phyloP scores from a whole-genome alignment of 2,329 filamentous ascomycete genomes.

The Aureobasidium sp. region DNA sequence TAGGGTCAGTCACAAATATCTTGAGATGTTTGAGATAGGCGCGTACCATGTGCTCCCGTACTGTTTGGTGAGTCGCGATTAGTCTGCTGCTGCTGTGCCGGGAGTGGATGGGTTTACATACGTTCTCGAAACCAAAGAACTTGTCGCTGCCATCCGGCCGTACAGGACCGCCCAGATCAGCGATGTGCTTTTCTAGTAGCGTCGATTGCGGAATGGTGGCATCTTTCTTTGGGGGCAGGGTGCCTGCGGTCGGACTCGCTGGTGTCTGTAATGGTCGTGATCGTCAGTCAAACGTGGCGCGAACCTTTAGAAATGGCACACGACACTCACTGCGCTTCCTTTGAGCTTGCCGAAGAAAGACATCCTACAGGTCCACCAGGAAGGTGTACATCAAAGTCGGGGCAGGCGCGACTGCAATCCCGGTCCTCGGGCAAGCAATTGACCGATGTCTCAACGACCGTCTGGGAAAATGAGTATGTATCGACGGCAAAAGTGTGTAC shows the following conservation, averaged over 20 bases:
- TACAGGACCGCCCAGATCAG: conserved; percentile 71
- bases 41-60: conserved; percentile 95
- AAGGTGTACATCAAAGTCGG: conserved; percentile 9
- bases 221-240: conserved; percentile 50
- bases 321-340: conserved; percentile 35
- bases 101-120: conserved; percentile 41
- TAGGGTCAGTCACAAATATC: neutral
- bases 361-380: conserved; percentile 36
- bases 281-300: conserved; percentile 11
- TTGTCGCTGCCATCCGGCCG: conserved; percentile 89
- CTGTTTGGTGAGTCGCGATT: conserved; percentile 37
- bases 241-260: conserved; percentile 36
- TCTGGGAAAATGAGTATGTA: neutral
- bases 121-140: conserved; percentile 97
- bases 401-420: conserved; percentile 13
- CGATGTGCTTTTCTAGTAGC: conserved; percentile 65
- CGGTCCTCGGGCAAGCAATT: conserved; percentile 8
- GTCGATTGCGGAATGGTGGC: conserved; percentile 48
- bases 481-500: neutral
- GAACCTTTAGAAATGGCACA: neutral
- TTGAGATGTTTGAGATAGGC: neutral
- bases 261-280: conserved; percentile 31
- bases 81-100: conserved; percentile 12
- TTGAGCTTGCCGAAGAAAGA: conserved; percentile 48
- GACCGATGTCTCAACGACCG: neutral